Base-by-base conservation (phyloP, 2,329 filamentous ascomycete species). In the Drechslera avenae region DNA sequence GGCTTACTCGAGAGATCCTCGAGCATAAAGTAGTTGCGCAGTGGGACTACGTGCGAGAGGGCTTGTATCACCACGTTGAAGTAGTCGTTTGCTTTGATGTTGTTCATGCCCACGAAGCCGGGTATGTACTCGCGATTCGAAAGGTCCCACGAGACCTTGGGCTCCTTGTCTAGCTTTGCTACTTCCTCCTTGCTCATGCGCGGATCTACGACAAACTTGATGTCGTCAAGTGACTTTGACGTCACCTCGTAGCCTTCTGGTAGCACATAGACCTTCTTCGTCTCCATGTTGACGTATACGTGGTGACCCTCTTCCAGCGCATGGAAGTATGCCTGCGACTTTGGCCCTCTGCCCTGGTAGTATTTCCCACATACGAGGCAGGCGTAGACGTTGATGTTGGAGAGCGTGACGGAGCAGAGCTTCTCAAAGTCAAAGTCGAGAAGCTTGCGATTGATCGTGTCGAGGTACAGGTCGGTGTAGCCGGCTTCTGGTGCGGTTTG, bases 341-440 rank as follows among this genome's bases (percentile, higher is more conserved):
- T 96, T 13, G 89, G 89, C 0, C 94, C 94, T 63, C 94, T 85
- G 45, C 94, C 94, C 75, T 97, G 91, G 73, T 89, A 99, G 79
- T 99, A 99, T 73, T 91, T 93, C n/a, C 94, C 94, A 73, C 94
- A 99, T 1, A 97, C 90, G 9, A 99, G 83, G 68, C 94, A 99
- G 8, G 94, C 94, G 73, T 99, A 99, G 36, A 99, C 92, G 71
- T 99, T 99, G 78, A 97, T 97, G 73, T 97, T 97, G 40, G 92
- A 96, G 6, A 99, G 83, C 28, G 91, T 96, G 60, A 99, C 83
- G 18, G 93, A 97, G 77, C 94, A 99, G 10, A 97, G 85, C 80
- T 99, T 99, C 73, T 99, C 94, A 72, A 99, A 99, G 75, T 99
- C 94, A 72, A 97, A 97, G 75, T 99, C 94, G 49, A 97, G 86